Conservation (phyloP, 2,329 filamentous ascomycete genomes). For the Ophiostoma montium region DNA sequence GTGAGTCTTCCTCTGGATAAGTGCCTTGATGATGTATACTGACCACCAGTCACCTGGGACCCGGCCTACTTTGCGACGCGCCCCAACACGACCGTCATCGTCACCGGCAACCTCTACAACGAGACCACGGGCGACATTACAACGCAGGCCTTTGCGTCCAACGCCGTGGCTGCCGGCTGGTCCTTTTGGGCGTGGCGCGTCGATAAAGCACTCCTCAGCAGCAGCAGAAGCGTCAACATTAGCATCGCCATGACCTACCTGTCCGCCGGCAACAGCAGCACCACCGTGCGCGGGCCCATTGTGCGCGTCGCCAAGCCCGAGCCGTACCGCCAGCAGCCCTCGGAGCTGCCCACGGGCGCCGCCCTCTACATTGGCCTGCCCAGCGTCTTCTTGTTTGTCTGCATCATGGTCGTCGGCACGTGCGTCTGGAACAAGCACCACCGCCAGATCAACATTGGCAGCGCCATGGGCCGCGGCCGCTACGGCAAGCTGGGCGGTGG, state of each 20-base stretch:
- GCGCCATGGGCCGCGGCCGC: conserved; percentile 31
- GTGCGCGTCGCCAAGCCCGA: conserved; percentile 26
- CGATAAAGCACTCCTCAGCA: conserved; percentile 23
- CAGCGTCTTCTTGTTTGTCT: conserved; percentile 31
- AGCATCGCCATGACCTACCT: conserved; percentile 31
- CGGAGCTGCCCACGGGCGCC: conserved; percentile 22
- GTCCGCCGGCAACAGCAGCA: conserved; percentile 11
- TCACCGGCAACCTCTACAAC: conserved; percentile 27
- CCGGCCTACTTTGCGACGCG: conserved; percentile 32
- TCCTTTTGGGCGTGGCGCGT: conserved; percentile 36
- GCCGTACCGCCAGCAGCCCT: conserved; percentile 19
- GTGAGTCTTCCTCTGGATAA: conserved; percentile 20
- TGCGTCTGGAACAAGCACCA: conserved; percentile 40
- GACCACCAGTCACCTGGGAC: conserved; percentile 40
- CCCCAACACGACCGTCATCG: conserved; percentile 23
- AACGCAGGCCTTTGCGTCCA: conserved; percentile 21
- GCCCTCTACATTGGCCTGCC: conserved; percentile 41
- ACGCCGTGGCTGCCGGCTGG: conserved; percentile 25
- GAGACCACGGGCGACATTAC: conserved; percentile 18
- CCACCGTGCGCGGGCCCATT: conserved; percentile 25
- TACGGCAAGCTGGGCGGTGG: conserved; percentile 11
- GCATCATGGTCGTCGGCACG: conserved; percentile 37
- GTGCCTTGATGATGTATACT: background rate
- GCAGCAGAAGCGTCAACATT: conserved; percentile 29
- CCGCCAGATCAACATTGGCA: conserved; percentile 36